Evolutionary conservation across 2,329 filamentous ascomycete species (phyloP).

Genomic region (Botrytis elliptica): DNA sequence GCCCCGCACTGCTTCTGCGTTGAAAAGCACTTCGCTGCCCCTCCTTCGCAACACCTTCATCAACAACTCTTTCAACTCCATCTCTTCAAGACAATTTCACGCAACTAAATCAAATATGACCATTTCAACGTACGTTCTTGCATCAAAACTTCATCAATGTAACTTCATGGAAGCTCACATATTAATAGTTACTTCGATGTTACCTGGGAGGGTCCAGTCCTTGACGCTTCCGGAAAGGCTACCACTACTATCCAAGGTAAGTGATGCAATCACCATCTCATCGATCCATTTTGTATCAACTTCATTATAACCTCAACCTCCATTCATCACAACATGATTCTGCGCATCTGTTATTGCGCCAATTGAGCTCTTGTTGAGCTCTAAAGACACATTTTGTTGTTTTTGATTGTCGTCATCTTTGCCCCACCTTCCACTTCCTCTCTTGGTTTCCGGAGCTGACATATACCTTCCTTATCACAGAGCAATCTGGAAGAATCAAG

Average conservation of each 20-base stretch:
- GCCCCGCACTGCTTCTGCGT: constrained; percentile 21
- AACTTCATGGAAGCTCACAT: constrained; percentile 25
- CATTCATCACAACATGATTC: neutral
- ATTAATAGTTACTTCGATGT: constrained; percentile 66
- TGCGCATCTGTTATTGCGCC: neutral
- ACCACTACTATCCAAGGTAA: constrained; percentile 60
- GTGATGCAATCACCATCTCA: constrained; percentile 34
- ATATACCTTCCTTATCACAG: constrained; percentile 40
- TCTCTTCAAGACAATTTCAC: constrained; percentile 51
- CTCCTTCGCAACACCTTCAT: constrained; percentile 23
- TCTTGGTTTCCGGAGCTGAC: constrained; percentile 31
- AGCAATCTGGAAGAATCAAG: constrained; percentile 73
- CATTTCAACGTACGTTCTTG: constrained; percentile 62
- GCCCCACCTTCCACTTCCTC: constrained; percentile 22
- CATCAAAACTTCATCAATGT: too few species aligned
- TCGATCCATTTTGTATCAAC: constrained; percentile 19
- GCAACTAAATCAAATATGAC: constrained; percentile 72
- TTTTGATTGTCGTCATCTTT: constrained; percentile 27
- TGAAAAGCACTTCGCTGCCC: constrained; percentile 23
- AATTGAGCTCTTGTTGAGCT: constrained; percentile 21
- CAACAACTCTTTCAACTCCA: constrained; percentile 22
- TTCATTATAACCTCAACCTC: neutral
- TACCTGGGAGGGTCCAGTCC: constrained; percentile 68
- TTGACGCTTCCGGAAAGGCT: constrained; percentile 58
- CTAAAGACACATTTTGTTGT: constrained; percentile 21